Evolutionary conservation across 805 yeast species (phyloP), one percentile per base, ranked within the genome.

Genomic region (Candida wancherniae): DNA sequence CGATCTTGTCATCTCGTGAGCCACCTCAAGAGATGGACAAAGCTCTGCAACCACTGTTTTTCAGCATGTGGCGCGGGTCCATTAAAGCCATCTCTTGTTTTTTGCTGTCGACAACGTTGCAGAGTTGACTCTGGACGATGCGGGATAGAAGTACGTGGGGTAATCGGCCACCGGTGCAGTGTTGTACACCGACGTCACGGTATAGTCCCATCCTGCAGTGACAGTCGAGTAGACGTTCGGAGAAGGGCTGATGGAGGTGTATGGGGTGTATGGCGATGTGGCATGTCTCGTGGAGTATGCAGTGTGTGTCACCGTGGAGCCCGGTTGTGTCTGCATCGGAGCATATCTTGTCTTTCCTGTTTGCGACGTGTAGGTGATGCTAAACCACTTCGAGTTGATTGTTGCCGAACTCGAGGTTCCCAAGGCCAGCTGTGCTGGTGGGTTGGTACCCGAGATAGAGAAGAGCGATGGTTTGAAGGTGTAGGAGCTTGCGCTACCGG

Each of bases 321-420:
- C 84, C 5, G 98, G 97, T 58, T 86, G 95, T 37, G 67, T 54
- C 61, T 88, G 97, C 95, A 87, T 85, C 31, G 97, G 96, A 1
- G 97, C 97, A 56, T 61, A 84, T 47, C 88, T 73, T 7, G 84
- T 75, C 13, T 45, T 57, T 18, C 95, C 95, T 0, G 92, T 80
- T 61, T 90, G 97, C 46, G 47, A 41, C 3, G 84, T 72, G 60
- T 88, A 90, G 2, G 94, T 71, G 5, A 87, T 61, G 3, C 79
- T 52, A 54, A 80, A 81, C 3, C 86, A 78, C 9, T 53, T 57
- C 1, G 67, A 48, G 45, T 59, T 42, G 23, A 56, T 24, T 9
- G 57, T 9, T 5, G 38, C 33, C 6, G 43, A 42, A 2, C 53
- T 45, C n/a, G 29, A 37, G 3, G 37, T 48, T 9, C 48, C 39